phyloP scores from a whole-genome alignment of 768 basidiomycete species.

The Leccinum subgranulosum region DNA sequence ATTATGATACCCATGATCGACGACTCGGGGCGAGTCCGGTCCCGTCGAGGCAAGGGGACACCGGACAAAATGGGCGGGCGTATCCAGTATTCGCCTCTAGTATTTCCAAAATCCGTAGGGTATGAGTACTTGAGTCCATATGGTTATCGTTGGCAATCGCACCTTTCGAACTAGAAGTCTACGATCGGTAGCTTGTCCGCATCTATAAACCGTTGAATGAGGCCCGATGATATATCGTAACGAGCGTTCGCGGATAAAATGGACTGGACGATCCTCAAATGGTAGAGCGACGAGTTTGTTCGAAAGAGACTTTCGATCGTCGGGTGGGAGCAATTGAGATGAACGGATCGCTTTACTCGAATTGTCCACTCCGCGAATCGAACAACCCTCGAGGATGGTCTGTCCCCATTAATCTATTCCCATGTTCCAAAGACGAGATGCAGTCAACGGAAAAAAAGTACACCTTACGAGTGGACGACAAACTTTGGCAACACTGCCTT shows the following conservation, averaged over 20 bases:
- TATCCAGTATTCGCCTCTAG: background rate
- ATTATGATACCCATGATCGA: background rate
- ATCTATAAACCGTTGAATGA: background rate
- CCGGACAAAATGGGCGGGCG: too few relatives aligned
- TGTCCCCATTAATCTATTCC: constrained; percentile 13
- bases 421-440: background rate
- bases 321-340: constrained; percentile 8
- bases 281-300: background rate
- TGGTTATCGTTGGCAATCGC: too few relatives aligned
- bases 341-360: constrained; percentile 6
- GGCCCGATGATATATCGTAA: background rate
- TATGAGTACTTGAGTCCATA: too few relatives aligned
- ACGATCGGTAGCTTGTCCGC: background rate
- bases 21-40: background rate
- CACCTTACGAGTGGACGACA: background rate
- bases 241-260: background rate
- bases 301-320: background rate
- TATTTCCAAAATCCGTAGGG: too few relatives aligned
- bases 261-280: background rate
- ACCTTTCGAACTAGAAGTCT: background rate
- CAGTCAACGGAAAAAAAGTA: constrained; percentile 3
- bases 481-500: background rate
- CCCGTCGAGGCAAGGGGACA: background rate
- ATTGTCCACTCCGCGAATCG: constrained; percentile 23
- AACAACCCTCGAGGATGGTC: background rate